phyloP scores from a whole-genome alignment of 2,329 filamentous ascomycete species.

The Parafenestella ontariensis region DNA sequence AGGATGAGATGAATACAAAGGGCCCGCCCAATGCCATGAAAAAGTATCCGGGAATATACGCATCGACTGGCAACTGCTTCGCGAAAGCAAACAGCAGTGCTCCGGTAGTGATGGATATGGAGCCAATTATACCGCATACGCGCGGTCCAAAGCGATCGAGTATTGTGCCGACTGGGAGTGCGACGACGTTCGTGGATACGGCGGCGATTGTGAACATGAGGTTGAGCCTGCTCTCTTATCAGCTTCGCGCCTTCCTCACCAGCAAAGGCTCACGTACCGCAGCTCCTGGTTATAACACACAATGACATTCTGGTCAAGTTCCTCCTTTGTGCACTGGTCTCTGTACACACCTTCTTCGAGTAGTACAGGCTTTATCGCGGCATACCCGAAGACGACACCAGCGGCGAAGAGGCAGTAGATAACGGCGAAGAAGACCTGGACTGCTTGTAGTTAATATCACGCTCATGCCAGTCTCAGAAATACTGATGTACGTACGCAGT shows the following conservation, averaged over 20 bases:
- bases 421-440: conserved; percentile 72
- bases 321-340: conserved; percentile 44
- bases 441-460: conserved; percentile 56
- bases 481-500: conserved; percentile 56
- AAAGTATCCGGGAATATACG: conserved; percentile 59
- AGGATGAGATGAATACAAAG: conserved; percentile 60
- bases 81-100: conserved; percentile 76
- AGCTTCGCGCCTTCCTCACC: conserved; percentile 55
- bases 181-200: conserved; percentile 85
- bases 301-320: conserved; percentile 41
- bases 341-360: conserved; percentile 48
- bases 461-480: too few species aligned
- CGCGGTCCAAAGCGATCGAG: conserved; percentile 83
- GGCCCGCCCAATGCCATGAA: conserved; percentile 59
- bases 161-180: conserved; percentile 83
- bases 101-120: conserved; percentile 72
- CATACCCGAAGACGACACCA: conserved; percentile 56
- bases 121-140: conserved; percentile 75
- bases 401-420: conserved; percentile 79
- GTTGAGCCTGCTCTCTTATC: conserved; percentile 69
- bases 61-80: conserved; percentile 72
- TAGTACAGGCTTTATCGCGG: conserved; percentile 51
- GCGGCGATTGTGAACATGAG: conserved; percentile 93
- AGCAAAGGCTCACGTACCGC: conserved; percentile 63
- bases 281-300: conserved; percentile 52